Base-by-base conservation (phyloP, 352 stramenopile genomes). In the Halophytophthora polymorphica region DNA sequence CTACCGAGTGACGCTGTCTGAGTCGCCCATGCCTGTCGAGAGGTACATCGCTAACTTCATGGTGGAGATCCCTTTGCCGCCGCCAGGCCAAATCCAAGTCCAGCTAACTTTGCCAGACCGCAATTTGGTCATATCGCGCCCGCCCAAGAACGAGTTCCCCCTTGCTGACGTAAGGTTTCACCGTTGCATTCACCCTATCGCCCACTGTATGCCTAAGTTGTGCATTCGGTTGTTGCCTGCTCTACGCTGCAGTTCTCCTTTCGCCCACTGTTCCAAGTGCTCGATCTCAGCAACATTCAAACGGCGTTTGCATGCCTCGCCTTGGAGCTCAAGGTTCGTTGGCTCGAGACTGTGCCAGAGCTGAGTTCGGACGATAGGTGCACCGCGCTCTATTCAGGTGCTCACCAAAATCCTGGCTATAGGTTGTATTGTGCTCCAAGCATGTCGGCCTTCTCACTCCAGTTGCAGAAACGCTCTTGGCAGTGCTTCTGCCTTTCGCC, bases 21-120 rank as follows among this genome's bases (percentile, higher is more conserved):
- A 96, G 39, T 84, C 93, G 0, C 93, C 95, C 1, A 88, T 98
- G 58, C 96, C 96, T 0, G 89, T 99, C 33, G 96, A 99, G 64
- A 69, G 95, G 35, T 99, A 99, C 61, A 97, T 99, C 50, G 71
- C 83, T 13, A 99, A 99, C 58, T 98, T 99, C 64, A 90, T 98
- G 44, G 76, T 72, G 35, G 96, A 99, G 73, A 93, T 98, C 23
- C 96, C 96, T 12, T 70, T 98, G 28, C 96, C 96, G 6, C 95
- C 96, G 5, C 94, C 78, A 6, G 80, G 83, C 5, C 79, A 93
- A 54, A 90, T 98, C 25, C 77, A 96, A 74, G 92, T 98, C 1
- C 77, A 96, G 52, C 84, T 96, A 48, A 80, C 85, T 3, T 62
- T 96, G 10, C 69, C 92, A 45, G 83, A 98, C 63, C 66, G 81